Percentiles rank a stretch among this genome's conserved stretches.
Conservation (phyloP, 2,329 filamentous ascomycete genomes). For the Penicillium occitanis region DNA sequence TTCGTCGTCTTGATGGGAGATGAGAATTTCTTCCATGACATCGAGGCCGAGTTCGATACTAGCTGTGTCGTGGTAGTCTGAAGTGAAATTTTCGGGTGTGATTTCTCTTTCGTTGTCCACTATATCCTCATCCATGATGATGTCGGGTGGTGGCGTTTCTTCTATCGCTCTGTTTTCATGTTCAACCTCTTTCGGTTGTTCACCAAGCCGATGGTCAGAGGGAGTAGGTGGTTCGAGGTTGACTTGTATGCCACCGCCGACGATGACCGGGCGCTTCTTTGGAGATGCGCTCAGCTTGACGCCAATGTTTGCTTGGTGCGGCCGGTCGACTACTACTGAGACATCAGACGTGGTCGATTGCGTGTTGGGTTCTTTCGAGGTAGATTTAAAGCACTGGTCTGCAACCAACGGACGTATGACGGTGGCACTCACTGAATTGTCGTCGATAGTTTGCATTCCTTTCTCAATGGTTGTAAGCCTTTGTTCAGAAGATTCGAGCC, state of each 20-base stretch:
- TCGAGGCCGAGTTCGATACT: conserved; percentile 37
- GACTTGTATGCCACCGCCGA: conserved; percentile 7
- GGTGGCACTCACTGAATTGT: conserved; percentile 5
- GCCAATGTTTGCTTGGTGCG: conserved; percentile 14
- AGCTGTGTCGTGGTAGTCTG: conserved; percentile 34
- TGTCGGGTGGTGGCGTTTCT: conserved; percentile 1
- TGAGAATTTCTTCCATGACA: neutral
- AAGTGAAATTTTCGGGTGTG: conserved; percentile 21
- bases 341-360: conserved; percentile 3
- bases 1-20: neutral
- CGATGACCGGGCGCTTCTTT: neutral
- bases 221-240: neutral
- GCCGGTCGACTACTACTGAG: neutral
- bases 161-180: neutral
- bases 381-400: neutral
- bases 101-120: conserved; percentile 6
- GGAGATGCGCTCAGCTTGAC: neutral
- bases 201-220: neutral
- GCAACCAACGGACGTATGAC: neutral
- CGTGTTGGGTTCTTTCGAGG: neutral
- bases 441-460: conserved; percentile 11
- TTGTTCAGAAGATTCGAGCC: conserved; percentile 22
- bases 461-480: neutral
- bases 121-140: conserved; percentile 7
- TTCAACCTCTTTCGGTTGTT: neutral